Percentiles rank a stretch among this genome's conserved stretches.
Evolutionary conservation across 179 eudicot genomes (phyloP).

Genomic region (Sideroxylon spinosum): DNA sequence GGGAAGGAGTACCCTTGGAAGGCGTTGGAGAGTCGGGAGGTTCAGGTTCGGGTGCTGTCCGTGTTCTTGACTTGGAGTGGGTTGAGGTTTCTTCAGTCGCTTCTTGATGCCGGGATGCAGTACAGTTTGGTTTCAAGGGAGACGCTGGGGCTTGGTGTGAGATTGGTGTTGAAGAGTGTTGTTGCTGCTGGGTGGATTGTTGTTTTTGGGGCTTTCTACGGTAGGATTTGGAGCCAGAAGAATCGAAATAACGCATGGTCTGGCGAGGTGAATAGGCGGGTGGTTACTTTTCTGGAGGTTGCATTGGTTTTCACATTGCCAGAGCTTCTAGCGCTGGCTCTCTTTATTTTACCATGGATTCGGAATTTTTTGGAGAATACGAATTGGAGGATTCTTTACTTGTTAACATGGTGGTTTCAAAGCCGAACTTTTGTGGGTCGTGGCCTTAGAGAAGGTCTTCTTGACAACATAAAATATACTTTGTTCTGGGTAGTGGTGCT

Average conservation of each 20-base stretch:
- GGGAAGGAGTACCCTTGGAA: slow-evolving; percentile 66
- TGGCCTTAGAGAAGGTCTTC: slow-evolving; percentile 85
- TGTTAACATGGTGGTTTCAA: slow-evolving; percentile 94
- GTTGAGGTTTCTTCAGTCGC: slow-evolving; percentile 65
- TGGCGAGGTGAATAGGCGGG: slow-evolving; percentile 41
- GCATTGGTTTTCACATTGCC: slow-evolving; percentile 59
- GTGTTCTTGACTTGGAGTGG: slow-evolving; percentile 81
- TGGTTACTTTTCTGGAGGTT: slow-evolving; percentile 53
- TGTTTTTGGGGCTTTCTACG: slow-evolving; percentile 57
- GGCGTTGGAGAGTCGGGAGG: slow-evolving; percentile 44
- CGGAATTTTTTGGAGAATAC: slow-evolving; percentile 76
- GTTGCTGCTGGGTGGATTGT: slow-evolving; percentile 61
- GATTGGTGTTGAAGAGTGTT: slow-evolving; percentile 64
- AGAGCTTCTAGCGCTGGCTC: slow-evolving; percentile 58
- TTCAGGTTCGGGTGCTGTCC: slow-evolving; percentile 67
- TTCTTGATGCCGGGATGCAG: slow-evolving; percentile 74
- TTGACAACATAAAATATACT: slow-evolving; percentile 75
- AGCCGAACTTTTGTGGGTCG: slow-evolving; percentile 77
- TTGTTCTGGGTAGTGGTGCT: slow-evolving; percentile 84
- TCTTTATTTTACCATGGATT: slow-evolving; percentile 76
- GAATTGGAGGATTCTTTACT: slow-evolving; percentile 75
- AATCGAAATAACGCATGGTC: slow-evolving; percentile 44
- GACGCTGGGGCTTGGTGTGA: slow-evolving; percentile 61
- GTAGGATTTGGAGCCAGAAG: slow-evolving; percentile 60
- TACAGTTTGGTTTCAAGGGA: slow-evolving; percentile 71